Conservation (phyloP, 2,329 filamentous ascomycete species). For the Fusarium sulawesiense region DNA sequence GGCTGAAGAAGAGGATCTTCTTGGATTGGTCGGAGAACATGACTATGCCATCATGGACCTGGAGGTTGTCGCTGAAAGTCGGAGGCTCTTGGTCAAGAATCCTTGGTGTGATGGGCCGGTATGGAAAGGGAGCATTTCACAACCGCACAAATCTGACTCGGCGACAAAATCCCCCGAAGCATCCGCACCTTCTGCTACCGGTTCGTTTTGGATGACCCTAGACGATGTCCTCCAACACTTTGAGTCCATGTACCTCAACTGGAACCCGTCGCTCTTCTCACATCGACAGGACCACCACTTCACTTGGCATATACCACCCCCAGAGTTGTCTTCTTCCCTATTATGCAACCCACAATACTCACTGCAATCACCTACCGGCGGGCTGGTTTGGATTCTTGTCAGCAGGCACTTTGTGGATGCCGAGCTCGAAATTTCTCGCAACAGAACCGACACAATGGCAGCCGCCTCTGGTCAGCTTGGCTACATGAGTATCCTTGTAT, state of each 20-base stretch:
- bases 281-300: conserved; percentile 92
- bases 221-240: conserved; percentile 92
- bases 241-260: conserved; percentile 96
- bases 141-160: background rate
- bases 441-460: conserved; percentile 55
- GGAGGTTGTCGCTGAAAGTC: conserved; percentile 68
- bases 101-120: conserved; percentile 89
- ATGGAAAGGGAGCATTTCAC: conserved; percentile 65
- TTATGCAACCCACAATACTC: conserved; percentile 79
- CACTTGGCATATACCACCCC: conserved; percentile 74
- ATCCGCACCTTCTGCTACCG: conserved; percentile 55
- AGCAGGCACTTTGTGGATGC: conserved; percentile 85
- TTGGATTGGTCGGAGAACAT: conserved; percentile 89
- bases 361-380: conserved; percentile 67
- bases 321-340: conserved; percentile 64
- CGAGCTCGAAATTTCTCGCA: conserved; percentile 67
- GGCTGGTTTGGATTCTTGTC: conserved; percentile 83
- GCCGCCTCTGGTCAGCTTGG: conserved; percentile 69
- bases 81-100: conserved; percentile 88
- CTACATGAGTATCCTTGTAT: conserved; percentile 89
- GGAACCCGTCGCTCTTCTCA: conserved; percentile 88
- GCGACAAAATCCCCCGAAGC: conserved; percentile 15
- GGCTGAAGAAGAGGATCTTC: conserved; percentile 77
- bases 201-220: conserved; percentile 94
- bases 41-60: conserved; percentile 93